These are phyloP conservation scores for Imleria badia DNA, from an alignment of 768 basidiomycete genomes.

Conservation along the genomic window DNA sequence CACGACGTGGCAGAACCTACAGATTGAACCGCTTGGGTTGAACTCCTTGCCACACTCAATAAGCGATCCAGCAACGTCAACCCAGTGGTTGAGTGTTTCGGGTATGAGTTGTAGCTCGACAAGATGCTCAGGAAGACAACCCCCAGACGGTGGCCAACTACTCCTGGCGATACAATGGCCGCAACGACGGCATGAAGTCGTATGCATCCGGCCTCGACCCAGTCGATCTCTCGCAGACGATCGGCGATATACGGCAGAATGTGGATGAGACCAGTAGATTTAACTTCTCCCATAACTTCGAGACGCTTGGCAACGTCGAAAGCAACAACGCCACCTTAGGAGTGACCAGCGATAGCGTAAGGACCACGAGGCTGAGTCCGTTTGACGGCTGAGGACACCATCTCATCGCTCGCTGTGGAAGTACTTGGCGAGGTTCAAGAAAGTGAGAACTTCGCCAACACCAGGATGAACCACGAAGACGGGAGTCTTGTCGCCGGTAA, in stretches of 20 bases:
- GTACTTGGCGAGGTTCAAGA: slow-evolving; percentile 42
- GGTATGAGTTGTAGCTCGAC: slow-evolving; percentile 29
- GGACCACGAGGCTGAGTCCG: slow-evolving; percentile 37
- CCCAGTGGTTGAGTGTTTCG: slow-evolving; percentile 28
- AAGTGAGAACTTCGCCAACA: slow-evolving; percentile 41
- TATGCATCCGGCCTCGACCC: slow-evolving; percentile 29
- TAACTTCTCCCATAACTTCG: slow-evolving; percentile 36
- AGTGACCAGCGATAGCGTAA: slow-evolving; percentile 44
- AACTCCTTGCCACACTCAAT: slow-evolving; percentile 33
- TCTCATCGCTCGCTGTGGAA: slow-evolving; percentile 43
- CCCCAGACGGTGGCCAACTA: slow-evolving; percentile 28
- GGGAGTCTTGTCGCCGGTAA: slow-evolving; percentile 40
- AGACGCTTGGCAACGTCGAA: slow-evolving; percentile 43
- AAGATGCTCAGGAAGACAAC: slow-evolving; percentile 28
- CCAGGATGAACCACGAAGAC: slow-evolving; percentile 46
- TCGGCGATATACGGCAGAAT: slow-evolving; percentile 42
- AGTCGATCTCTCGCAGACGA: slow-evolving; percentile 42
- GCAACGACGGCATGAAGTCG: slow-evolving; percentile 20
- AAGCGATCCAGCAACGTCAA: slow-evolving; percentile 29
- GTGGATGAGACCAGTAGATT: slow-evolving; percentile 44
- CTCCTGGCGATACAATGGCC: slow-evolving; percentile 19
- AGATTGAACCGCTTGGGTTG: slow-evolving; percentile 24
- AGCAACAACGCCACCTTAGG: slow-evolving; percentile 44
- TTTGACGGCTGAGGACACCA: slow-evolving; percentile 38
- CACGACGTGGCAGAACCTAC: slow-evolving; percentile 15